Base-by-base conservation (phyloP, 176 grass and related monocot genomes). In the Poa pratensis region DNA sequence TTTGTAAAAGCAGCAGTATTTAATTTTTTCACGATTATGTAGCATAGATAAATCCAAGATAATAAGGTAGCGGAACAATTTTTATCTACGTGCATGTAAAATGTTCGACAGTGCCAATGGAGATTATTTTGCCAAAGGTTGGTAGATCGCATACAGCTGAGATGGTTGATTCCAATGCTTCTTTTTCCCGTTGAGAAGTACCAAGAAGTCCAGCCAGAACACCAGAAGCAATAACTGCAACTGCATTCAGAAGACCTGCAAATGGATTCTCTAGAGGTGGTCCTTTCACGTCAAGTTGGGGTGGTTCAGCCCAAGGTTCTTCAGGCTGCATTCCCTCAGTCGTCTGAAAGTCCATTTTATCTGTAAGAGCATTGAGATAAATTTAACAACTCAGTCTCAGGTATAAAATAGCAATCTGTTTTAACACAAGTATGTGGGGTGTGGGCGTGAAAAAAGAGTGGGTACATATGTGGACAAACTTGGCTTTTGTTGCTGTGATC, bases 191-290 rank as follows among this genome's bases (percentile, higher is more conserved):
- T 79, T 88, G 91, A 82, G 91, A 94, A 57, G 83, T 87, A 35
- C 84, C 89, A 88, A 95, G 88, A 87, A 99, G 69, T 84, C 91
- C 93, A 89, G 90, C 84, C 3, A 99, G 85, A 89, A 96, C 85
- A 75, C 93, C 96, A 46, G 93, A 89, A 66, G 86, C 91, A 85
- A 95, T 73, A 84, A 96, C 86, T 80, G 91, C 93, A 80, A 96
- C 62, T 66, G 51, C 78, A 88, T 92, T 99, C 61, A 99, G 78
- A 49, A 92, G 42, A 88, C 80, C 81, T 51, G 89, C 69, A 89
- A 96, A 84, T 28, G 91, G 81, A 85, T 88, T 96, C 84, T 40
- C 80, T 66, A 81, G 17, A 75, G 59, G 78, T 80, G 54, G 51
- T 69, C 24, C 84, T 89, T 92, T 64, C 66, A 89, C 59, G 32